Percentiles rank a stretch among this genome's conserved stretches.
Conservation (phyloP, 1,284 basidiomycete species). For the Tilletia setariae region DNA sequence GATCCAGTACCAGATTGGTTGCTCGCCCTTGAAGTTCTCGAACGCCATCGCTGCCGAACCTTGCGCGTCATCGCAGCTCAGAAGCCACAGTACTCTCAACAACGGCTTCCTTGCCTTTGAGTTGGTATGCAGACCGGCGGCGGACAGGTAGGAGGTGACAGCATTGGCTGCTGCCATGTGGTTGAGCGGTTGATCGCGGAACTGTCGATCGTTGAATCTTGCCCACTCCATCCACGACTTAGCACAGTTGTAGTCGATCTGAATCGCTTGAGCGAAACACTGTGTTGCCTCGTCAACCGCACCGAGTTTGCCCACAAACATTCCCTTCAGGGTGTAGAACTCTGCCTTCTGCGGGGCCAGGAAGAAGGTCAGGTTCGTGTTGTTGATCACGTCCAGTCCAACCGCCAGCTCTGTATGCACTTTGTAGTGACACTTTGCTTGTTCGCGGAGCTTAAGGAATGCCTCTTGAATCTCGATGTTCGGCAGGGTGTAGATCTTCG, state of each 20-base stretch:
- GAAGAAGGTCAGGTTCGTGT: slow-evolving; percentile 99
- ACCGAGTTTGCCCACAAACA: slow-evolving; percentile 89
- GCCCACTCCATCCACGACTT: slow-evolving; percentile 99
- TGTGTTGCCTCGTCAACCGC: slow-evolving; percentile 86
- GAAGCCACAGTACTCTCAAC: slow-evolving; percentile 89
- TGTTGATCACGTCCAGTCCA: slow-evolving; percentile 97
- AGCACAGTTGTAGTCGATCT: slow-evolving; percentile 88
- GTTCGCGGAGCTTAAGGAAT: slow-evolving; percentile 96
- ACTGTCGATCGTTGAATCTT: slow-evolving; percentile 85
- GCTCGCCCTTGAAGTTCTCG: slow-evolving; percentile 93
- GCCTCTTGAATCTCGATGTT: slow-evolving; percentile 99
- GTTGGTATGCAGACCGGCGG: slow-evolving; percentile 91
- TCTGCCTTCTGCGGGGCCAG: slow-evolving; percentile 91
- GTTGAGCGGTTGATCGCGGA: slow-evolving; percentile 62
- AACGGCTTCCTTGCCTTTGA: slow-evolving; percentile 88
- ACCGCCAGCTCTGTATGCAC: slow-evolving; percentile 87
- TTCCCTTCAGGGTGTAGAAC: slow-evolving; percentile 98
- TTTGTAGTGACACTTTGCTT: slow-evolving; percentile 98
- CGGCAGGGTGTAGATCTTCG: slow-evolving; percentile 96
- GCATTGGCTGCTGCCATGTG: slow-evolving; percentile 72
- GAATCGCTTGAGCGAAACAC: slow-evolving; percentile 72
- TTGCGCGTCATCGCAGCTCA: slow-evolving; percentile 81
- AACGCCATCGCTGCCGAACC: slow-evolving; percentile 80
- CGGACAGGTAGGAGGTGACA: slow-evolving; percentile 96
- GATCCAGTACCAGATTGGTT: slow-evolving; percentile 99